Evolutionary conservation across 2,329 filamentous ascomycete species (phyloP).

Genomic region (Diplodia intermedia): DNA sequence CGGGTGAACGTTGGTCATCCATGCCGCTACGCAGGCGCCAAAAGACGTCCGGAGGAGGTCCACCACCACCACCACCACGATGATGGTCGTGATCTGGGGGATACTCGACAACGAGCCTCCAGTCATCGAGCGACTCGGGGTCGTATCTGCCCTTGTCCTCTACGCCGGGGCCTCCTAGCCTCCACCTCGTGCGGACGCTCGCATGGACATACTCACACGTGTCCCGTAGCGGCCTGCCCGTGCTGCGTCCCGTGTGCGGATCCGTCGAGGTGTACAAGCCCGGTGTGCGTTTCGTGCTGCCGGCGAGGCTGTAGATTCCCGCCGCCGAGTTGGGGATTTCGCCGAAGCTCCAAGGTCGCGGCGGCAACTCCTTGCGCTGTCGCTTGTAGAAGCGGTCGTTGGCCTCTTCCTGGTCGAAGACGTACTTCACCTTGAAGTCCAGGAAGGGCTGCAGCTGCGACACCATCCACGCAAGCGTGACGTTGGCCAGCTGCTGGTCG

Average conservation of each 20-base stretch:
- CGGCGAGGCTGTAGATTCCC: conserved; percentile 57
- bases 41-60: conserved; percentile 47
- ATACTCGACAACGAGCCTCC: conserved; percentile 56
- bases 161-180: conserved; percentile 55
- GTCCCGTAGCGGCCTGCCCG: conserved; percentile 53
- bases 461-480: conserved; percentile 65
- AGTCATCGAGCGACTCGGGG: conserved; percentile 54
- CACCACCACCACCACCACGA: conserved; percentile 5
- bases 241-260: conserved; percentile 52
- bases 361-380: conserved; percentile 39
- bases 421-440: conserved; percentile 56
- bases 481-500: conserved; percentile 58
- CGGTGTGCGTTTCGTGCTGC: conserved; percentile 54
- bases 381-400: conserved; percentile 25
- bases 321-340: conserved; percentile 53
- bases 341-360: conserved; percentile 58
- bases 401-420: conserved; percentile 50
- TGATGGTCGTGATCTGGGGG: conserved; percentile 46
- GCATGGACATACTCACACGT: conserved; percentile 62
- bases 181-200: conserved; percentile 54
- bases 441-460: conserved; percentile 57
- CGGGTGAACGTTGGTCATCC: conserved; percentile 37
- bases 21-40: conserved; percentile 49
- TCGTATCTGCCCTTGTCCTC: conserved; percentile 56
- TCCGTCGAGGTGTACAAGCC: conserved; percentile 56